A percentile compares a stretch with the other conserved stretches of the same genome.
These are phyloP conservation scores for Cryptosporidium ubiquitum DNA, from an alignment of 169 alveolate genomes.

Conservation along the genomic window DNA sequence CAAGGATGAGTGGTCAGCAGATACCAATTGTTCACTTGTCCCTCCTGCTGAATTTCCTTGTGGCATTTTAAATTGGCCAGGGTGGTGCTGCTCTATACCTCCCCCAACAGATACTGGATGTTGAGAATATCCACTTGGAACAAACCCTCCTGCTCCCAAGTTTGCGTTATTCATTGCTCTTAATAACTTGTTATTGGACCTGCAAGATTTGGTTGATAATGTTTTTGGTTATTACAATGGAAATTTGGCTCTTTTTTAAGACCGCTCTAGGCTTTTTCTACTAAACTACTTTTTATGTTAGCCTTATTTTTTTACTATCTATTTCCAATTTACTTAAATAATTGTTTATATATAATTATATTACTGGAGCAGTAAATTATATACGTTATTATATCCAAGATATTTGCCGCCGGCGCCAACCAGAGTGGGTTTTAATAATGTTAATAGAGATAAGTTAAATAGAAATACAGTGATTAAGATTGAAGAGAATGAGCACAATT, in stretches of 20 bases:
- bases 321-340: background rate
- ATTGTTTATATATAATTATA: background rate
- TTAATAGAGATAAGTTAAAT: background rate
- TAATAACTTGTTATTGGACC: background rate
- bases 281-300: background rate
- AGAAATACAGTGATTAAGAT: no score
- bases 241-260: conserved; percentile 23
- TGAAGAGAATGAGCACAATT: background rate
- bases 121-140: conserved; percentile 63
- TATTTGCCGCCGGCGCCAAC: conserved; percentile 30
- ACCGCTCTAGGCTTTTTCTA: background rate
- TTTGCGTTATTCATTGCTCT: conserved; percentile 20
- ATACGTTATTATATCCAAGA: conserved; percentile 3
- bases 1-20: conserved; percentile 49
- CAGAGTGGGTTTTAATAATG: background rate
- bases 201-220: background rate
- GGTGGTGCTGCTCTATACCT: conserved; percentile 71
- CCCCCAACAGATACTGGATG: conserved; percentile 68
- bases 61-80: conserved; percentile 50
- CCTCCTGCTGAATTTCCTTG: conserved; percentile 15
- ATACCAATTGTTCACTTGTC: conserved; percentile 50
- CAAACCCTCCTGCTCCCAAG: conserved; percentile 74
- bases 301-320: background rate
- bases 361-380: background rate
- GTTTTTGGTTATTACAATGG: background rate